phyloP scores from a whole-genome alignment of 2,329 filamentous ascomycete species.

The Pseudogymnoascus sp. region DNA sequence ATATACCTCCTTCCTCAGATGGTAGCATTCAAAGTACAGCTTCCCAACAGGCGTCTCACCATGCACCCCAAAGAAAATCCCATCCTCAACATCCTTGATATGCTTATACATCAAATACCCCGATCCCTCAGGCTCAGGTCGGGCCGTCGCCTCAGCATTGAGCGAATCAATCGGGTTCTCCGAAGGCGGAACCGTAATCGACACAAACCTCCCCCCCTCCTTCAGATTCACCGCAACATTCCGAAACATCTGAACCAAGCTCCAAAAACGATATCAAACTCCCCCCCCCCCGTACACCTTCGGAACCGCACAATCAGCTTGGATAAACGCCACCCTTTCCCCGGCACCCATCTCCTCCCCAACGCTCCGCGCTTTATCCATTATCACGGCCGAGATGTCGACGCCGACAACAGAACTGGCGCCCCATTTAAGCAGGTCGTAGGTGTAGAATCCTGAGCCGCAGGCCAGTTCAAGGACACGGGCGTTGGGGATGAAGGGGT shows the following conservation, averaged over 20 bases:
- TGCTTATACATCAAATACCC: constrained; percentile 15
- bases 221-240: constrained; percentile 30
- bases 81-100: constrained; percentile 19
- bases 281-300: constrained; percentile 17
- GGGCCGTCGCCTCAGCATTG: constrained; percentile 15
- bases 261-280: constrained; percentile 31
- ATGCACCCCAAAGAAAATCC: constrained; percentile 15
- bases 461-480: constrained; percentile 32
- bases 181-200: constrained; percentile 21
- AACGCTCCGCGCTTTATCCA: constrained; percentile 20
- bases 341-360: not conserved
- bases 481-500: constrained; percentile 17
- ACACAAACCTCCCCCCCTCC: constrained; percentile 28
- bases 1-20: constrained; percentile 24
- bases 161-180: constrained; percentile 19
- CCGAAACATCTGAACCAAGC: constrained; percentile 29
- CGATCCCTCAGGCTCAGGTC: constrained; percentile 14
- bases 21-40: constrained; percentile 23
- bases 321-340: constrained; percentile 13
- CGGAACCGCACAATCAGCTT: constrained; percentile 25
- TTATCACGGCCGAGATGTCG: constrained; percentile 30
- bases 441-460: constrained; percentile 30
- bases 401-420: constrained; percentile 28
- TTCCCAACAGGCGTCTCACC: constrained; percentile 17
- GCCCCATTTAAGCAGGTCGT: constrained; percentile 28